Conservation (phyloP, 805 yeast species). For the Tanozyma kutaoensis region DNA sequence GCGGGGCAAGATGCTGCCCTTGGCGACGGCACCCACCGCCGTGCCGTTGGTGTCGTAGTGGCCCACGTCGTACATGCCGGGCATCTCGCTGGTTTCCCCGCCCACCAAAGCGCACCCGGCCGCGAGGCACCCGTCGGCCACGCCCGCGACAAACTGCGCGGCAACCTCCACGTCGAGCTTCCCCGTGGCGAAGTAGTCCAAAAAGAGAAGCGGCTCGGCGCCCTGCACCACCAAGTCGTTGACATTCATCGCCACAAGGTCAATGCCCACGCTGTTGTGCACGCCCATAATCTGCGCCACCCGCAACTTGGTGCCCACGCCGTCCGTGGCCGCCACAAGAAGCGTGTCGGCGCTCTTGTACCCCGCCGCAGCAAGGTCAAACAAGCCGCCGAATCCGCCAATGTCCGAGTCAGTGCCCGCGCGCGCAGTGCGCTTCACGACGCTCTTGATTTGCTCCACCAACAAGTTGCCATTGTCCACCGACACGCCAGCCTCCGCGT, state of each 20-base stretch:
- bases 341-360: constrained; percentile 68
- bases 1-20: constrained; percentile 62
- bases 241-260: constrained; percentile 97
- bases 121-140: constrained; percentile 87
- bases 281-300: constrained; percentile 83
- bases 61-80: constrained; percentile 91
- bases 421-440: constrained; percentile 86
- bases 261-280: constrained; percentile 97
- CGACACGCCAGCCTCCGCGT: constrained; percentile 94
- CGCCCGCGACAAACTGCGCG: constrained; percentile 84
- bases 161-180: constrained; percentile 76
- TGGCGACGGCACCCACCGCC: constrained; percentile 91
- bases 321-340: constrained; percentile 96
- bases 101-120: constrained; percentile 98
- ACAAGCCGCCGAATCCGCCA: constrained; percentile 98
- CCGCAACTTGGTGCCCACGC: constrained; percentile 95
- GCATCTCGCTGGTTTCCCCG: constrained; percentile 99
- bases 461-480: constrained; percentile 89
- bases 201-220: constrained; percentile 91
- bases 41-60: constrained; percentile 99
- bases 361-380: constrained; percentile 83
- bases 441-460: constrained; percentile 80
- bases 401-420: constrained; percentile 96
- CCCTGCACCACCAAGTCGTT: constrained; percentile 98
- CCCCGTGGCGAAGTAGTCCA: constrained; percentile 95